Base-by-base conservation (phyloP, 1,139 yeast genomes). In the Saccharomycopsis crataegensis region DNA sequence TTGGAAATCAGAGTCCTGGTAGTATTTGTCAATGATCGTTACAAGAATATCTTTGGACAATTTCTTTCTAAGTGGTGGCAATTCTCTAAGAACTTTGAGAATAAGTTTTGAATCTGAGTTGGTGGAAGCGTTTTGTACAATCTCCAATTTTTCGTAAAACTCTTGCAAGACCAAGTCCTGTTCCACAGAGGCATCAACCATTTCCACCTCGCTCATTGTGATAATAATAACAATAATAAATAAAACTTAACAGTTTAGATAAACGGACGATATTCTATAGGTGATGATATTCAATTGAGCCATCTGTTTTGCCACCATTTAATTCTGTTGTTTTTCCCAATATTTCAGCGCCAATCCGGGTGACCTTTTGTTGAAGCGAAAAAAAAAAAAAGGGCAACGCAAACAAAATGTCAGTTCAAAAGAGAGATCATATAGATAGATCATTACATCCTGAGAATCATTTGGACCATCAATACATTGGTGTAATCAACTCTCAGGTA, bases 71-170 rank as follows among this genome's bases (percentile, higher is more conserved):
- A 91, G 73, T 3, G 82, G 74, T 7, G 94, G 88, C 61, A 91
- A 74, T 57, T 89, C 95, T 61, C 96, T 83, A 60, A 93, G 77
- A 16, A 89, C 93, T 65, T 86, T 86, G 68, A 94, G 78, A 51
- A 93, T 81, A 69, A 85, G 88, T 60, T 97, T 81, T 61, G 95
- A 88, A 69, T 93, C 99, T 64, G 83, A 82, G 56, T 82, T 81
- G 52, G 80, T 69, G 6, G 89, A 87, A 1, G 96, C 89, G 67
- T 85, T 85, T 14, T 58, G 58, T 73, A 57, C 67, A 71, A 55
- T 40, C 12, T 48, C 48, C 4, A 55, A 74, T 33, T 49, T 49
- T 38, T 52, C 53, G 11, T 49, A 14, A 40, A 52, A 55, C 42
- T 43, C 37, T 40, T 45, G 42, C 41, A 46, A 46, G 16, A 33